Evolutionary conservation across 352 stramenopile genomes (phyloP), one percentile per base, ranked within the genome.

Genomic region (Pythium guiyangense): DNA sequence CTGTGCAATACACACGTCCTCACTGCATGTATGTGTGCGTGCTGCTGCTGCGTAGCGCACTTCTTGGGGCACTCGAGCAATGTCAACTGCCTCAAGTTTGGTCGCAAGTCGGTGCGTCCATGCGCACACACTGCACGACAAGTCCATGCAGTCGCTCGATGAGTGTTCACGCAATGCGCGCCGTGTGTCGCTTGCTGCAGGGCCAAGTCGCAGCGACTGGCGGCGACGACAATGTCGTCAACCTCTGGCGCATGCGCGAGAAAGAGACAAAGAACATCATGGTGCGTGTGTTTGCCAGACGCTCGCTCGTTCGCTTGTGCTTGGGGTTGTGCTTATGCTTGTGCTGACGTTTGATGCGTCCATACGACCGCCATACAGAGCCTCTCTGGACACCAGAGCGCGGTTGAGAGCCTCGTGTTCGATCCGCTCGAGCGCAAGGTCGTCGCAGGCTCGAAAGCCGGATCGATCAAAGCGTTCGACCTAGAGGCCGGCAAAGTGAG

Each of bases 251-350:
- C 39, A 85, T 94, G 77, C 79, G 81, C 37, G 84, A 94, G 59
- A 86, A 83, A 53, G 79, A 94, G 69, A 94, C 81, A 54, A 94
- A 94, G 64, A 94, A 91, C 61, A 90, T 94, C 44, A 90, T 92
- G 79, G 84, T 93, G 20, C 31, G 52, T 18, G n/a, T 8, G 18
- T 31, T 10, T 37, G 20, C 20, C 42, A 25, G 0, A 17, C 18
- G 3, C n/a, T 22, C 1, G 40, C 22, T 22, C 22, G 22, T 22
- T 22, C 22, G n/a, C n/a, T n/a, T n/a, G n/a, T n/a, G n/a, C n/a
- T n/a, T n/a, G n/a, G n/a, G n/a, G n/a, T n/a, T n/a, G 22, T 22
- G 22, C 22, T 22, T 1, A 22, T 1, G 1, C 22, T 22, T n/a
- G n/a, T n/a, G n/a, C 22, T 22, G 22, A 22, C 22, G 22, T 22